Evolutionary conservation across 108 stramenopile genomes (phyloP), one percentile per base, ranked within the genome.

Genomic region (Cylindrotheca closterium): DNA sequence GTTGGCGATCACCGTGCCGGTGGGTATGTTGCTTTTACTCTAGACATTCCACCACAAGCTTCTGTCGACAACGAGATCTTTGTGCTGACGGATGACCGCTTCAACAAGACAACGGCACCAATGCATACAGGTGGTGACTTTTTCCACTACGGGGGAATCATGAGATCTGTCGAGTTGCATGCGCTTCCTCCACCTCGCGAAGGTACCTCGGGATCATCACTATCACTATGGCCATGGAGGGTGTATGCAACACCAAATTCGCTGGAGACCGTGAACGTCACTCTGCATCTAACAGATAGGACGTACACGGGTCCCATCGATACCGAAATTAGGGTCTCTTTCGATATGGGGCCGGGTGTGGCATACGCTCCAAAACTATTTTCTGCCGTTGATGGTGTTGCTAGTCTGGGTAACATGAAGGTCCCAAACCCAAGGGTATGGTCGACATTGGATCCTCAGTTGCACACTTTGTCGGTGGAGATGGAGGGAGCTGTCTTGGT

Each of bases 71-170:
- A 60, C 26, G 57, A 57, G 31, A 10, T 65, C 8, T 28, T 65
- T 22, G 70, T 71, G 0, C 5, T 71, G 21, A 63, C 47, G 22
- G 60, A 71, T 53, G 64, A 71, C 42, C 60, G 60, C 24, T 71
- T 64, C 55, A 71, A 71, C 52, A 27, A 2, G 12, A 71, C 70
- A n/a, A 64, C 63, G 7, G 70, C 70, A 10, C 70, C 70, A 12
- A 32, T 64, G 34, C 70, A 71, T 30, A 64, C 62, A 18, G 63
- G 70, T 24, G 70, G 70, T 1, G 70, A 71, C 50, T 71, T 64
- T 30, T 71, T 37, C 30, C 60, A 71, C 30, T 71, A 55, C 19
- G 53, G 69, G 1, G 69, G 68, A 7, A 49, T 68, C 15, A 58
- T 68, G 30, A 29, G 67, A 47, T 48, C 46, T 18, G 67, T 68